Evolutionary conservation across 2,329 filamentous ascomycete genomes (phyloP), one percentile per base, ranked within the genome.

Genomic region (Thielaviopsis populi): DNA sequence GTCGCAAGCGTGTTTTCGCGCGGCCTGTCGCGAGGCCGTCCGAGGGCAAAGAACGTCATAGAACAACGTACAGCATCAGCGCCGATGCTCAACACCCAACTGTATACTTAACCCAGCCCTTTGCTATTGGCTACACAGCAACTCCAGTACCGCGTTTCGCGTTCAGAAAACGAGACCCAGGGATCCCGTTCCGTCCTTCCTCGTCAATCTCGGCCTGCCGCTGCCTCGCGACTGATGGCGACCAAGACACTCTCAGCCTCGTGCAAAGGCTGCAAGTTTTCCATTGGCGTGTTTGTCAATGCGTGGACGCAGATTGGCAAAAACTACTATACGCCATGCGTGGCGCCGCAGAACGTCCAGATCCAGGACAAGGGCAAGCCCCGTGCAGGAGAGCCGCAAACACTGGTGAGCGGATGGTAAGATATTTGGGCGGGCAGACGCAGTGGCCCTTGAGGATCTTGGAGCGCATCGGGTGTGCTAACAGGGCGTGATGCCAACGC

Each of bases 281-380:
- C 68, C 5, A 63, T 76, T n/a, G 72, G 72, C 59, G 64, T 59
- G 1, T 71, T 74, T 58, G 43, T 69, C 63, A 77, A 78, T 46
- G 50, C 73, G 6, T 78, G 75, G 75, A 73, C 68, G 1, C 71
- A 75, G 66, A 71, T 78, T 40, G 74, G 73, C 50, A 75, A 74
- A 58, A 72, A 70, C 24, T 75, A 76, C 65, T 71, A 75, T 62
- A 74, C 72, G n/a, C 75, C 75, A 11, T 65, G 73, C 4, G 66
- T 70, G 24, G 48, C 69, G 2, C 67, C 68, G 2, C 63, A 68
- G 48, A 65, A 66, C 11, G 66, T 71, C 2, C 66, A 69, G 2
- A 62, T 73, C 17, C 42, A 62, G 19, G 62, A 66, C 33, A 67
- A 69, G 1, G 73, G 73, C 15, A 46, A 66, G 3, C 41, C 71